phyloP scores from a whole-genome alignment of 2,329 filamentous ascomycete species.

The Sphaerulina populicola region DNA sequence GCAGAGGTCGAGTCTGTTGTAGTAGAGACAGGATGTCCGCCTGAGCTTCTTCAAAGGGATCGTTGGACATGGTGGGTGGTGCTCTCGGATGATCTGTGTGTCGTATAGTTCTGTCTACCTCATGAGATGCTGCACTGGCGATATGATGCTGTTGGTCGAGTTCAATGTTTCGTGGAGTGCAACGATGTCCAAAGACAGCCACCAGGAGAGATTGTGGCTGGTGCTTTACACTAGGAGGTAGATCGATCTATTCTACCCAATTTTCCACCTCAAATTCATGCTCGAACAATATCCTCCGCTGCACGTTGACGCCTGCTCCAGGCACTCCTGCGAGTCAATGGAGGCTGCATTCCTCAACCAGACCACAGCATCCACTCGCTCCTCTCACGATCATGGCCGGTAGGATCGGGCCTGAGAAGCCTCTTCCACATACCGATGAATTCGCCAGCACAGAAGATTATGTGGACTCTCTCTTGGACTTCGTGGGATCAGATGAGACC shows the following conservation, averaged over 20 bases:
- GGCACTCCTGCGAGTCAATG: not conserved
- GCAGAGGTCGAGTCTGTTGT: slow-evolving; percentile 70
- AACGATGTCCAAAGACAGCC: not conserved
- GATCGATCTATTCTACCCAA: not conserved
- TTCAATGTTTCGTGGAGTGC: not conserved
- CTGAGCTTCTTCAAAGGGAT: slow-evolving; percentile 46
- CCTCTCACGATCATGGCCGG: not conserved
- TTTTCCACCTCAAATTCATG: too few species aligned
- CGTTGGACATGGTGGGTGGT: slow-evolving; percentile 30
- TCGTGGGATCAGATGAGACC: slow-evolving; percentile 63
- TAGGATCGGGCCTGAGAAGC: slow-evolving; percentile 40
- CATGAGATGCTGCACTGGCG: not conserved
- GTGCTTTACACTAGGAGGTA: not conserved
- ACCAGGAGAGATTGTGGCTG: not conserved
- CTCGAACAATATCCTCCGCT: too few species aligned
- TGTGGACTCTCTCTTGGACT: slow-evolving; percentile 66
- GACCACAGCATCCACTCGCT: not conserved
- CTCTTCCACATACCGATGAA: slow-evolving; percentile 57
- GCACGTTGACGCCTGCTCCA: not conserved
- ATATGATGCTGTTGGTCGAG: not conserved
- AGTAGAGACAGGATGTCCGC: slow-evolving; percentile 78
- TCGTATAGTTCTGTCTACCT: not conserved
- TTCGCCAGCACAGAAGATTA: slow-evolving; percentile 69
- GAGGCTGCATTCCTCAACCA: not conserved
- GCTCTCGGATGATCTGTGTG: not conserved